These are phyloP conservation scores for Trametes meyenii DNA, from an alignment of 768 basidiomycete species.

Conservation along the genomic window DNA sequence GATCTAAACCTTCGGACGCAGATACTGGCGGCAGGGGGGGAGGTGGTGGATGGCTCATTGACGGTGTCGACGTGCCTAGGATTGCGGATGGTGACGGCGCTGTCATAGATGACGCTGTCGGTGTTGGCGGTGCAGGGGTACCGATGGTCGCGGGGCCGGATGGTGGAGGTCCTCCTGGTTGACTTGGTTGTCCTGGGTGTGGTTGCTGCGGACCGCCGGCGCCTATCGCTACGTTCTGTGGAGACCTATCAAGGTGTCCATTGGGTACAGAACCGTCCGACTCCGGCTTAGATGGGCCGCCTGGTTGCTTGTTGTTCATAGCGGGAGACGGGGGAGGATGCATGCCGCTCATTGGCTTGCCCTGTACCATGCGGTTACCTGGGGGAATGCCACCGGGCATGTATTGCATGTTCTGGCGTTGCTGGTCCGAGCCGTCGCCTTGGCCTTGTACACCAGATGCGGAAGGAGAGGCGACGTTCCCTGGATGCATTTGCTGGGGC, in stretches of 20 bases:
- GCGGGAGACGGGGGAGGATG: conserved; percentile 58
- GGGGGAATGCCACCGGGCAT: conserved; percentile 35
- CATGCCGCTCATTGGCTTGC: conserved; percentile 46
- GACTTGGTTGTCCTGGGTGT: conserved; percentile 12
- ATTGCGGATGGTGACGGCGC: conserved; percentile 43
- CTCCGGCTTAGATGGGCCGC: conserved; percentile 17
- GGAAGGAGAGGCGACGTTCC: conserved; percentile 46
- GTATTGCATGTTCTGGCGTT: conserved; percentile 38
- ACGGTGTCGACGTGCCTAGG: conserved; percentile 30
- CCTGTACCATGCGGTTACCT: conserved; percentile 33
- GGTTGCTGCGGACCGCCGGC: conserved; percentile 16
- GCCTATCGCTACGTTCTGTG: conserved; percentile 26
- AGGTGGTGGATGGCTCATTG: conserved; percentile 24
- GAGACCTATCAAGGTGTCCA: conserved; percentile 27
- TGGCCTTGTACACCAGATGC: conserved; percentile 41
- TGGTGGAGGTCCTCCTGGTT: conserved; percentile 21
- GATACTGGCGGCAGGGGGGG: conserved; percentile 22
- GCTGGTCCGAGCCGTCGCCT: conserved; percentile 25
- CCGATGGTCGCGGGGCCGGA: not conserved
- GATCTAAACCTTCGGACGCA: conserved; percentile 24
- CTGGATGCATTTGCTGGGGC: conserved; percentile 29
- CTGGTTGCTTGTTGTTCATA: conserved; percentile 29
- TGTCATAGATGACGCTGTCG: conserved; percentile 37
- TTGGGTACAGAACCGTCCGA: conserved; percentile 15
- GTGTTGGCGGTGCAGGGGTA: conserved; percentile 40